phyloP scores from a whole-genome alignment of 106 monocot genomes.

The Acorus gramineus region DNA sequence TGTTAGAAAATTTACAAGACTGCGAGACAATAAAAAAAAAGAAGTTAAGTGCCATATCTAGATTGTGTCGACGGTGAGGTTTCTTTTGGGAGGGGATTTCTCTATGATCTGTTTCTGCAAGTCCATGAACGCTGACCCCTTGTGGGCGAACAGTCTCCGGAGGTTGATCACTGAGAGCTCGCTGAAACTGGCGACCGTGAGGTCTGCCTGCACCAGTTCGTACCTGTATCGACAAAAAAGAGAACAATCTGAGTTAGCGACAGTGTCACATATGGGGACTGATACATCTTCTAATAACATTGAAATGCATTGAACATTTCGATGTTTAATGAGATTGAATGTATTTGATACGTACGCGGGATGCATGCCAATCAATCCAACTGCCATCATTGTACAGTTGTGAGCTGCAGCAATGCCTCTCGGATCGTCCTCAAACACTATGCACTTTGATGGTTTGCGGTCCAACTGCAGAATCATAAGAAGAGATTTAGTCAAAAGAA shows the following conservation, averaged over 20 bases:
- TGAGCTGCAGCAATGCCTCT: conserved; percentile 94
- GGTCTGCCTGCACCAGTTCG: conserved; percentile 85
- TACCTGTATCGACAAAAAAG: conserved; percentile 36
- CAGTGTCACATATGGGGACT: too few relatives aligned
- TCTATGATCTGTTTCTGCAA: conserved; percentile 78
- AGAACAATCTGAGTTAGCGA: background rate
- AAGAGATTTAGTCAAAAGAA: too few relatives aligned
- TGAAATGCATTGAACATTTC: background rate
- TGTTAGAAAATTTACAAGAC: too few relatives aligned
- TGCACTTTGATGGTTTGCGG: conserved; percentile 86
- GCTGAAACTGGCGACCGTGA: conserved; percentile 69
- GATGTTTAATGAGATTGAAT: too few relatives aligned
- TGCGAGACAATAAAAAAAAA: too few relatives aligned
- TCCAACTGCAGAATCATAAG: conserved; percentile 47
- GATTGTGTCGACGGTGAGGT: conserved; percentile 62
- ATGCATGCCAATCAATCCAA: conserved; percentile 86
- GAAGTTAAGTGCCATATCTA: background rate
- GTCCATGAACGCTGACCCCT: conserved; percentile 81
- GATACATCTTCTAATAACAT: background rate
- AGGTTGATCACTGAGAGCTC: conserved; percentile 94
- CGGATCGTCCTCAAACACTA: conserved; percentile 98
- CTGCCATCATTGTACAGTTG: conserved; percentile 99
- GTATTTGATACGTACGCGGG: conserved; percentile 54
- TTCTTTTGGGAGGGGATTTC: conserved; percentile 67
- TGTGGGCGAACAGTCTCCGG: conserved; percentile 78